These are phyloP conservation scores for Acacia concinna DNA, from an alignment of 331 rosid genomes.

Conservation along the genomic window DNA sequence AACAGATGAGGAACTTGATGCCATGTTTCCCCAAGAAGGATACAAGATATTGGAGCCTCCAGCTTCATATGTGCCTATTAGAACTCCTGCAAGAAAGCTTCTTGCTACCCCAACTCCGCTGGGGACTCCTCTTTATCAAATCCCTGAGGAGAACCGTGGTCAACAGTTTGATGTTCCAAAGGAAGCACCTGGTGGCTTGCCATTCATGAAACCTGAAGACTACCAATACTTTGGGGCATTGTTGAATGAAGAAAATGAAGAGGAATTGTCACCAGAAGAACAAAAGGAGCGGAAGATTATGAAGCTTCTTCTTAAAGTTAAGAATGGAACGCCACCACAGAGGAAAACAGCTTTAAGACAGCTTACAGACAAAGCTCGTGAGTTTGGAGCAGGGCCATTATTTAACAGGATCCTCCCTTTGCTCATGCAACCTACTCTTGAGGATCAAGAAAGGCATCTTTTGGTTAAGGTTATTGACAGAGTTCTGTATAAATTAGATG, in stretches of 20 bases:
- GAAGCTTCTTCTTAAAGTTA: conserved; percentile 94
- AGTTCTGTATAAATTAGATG: conserved; percentile 92
- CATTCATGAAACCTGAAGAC: conserved; percentile 95
- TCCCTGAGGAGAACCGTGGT: conserved; percentile 95
- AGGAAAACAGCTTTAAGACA: conserved; percentile 91
- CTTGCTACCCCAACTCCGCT: conserved; percentile 87
- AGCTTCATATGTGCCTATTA: conserved; percentile 76
- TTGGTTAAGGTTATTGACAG: conserved; percentile 96
- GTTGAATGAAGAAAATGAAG: conserved; percentile 92
- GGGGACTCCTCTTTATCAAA: conserved; percentile 84
- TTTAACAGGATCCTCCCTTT: conserved; percentile 87
- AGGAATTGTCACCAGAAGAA: conserved; percentile 83
- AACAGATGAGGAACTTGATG: conserved; percentile 94
- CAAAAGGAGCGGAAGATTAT: conserved; percentile 93
- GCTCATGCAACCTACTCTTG: conserved; percentile 98
- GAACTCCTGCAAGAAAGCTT: conserved; percentile 95
- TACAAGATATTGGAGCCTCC: conserved; percentile 94
- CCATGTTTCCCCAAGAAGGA: conserved; percentile 93
- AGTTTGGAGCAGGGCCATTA: conserved; percentile 94
- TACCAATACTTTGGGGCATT: conserved; percentile 90
- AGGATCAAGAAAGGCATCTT: conserved; percentile 97
- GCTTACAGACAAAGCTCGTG: conserved; percentile 94
- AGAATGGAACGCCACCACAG: conserved; percentile 92
- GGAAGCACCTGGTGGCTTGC: conserved; percentile 90
- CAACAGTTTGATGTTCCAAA: conserved; percentile 95